Conservation (phyloP, 768 basidiomycete genomes). For the Scleroderma citrinum region DNA sequence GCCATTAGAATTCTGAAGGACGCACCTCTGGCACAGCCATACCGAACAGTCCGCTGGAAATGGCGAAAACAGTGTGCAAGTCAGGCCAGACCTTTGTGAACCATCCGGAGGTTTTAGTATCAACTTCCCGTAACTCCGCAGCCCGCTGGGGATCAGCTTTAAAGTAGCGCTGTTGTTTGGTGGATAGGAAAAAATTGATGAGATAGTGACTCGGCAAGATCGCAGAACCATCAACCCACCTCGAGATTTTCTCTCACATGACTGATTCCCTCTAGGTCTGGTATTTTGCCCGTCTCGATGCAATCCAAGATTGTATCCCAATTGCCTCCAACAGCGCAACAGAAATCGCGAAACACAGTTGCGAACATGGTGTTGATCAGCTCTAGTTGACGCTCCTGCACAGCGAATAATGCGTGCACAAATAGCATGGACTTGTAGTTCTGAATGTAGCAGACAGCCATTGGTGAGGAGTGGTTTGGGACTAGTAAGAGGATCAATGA, state of each 20-base stretch:
- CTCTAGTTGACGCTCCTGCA: constrained; percentile 16
- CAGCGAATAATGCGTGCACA: constrained; percentile 17
- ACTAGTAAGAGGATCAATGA: constrained; percentile 2
- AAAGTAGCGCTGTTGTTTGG: constrained; percentile 10
- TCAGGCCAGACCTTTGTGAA: constrained; percentile 17
- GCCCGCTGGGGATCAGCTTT: constrained; percentile 13
- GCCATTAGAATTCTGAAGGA: background rate
- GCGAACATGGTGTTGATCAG: constrained; percentile 19
- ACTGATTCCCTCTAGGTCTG: constrained; percentile 8
- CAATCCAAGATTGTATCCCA: constrained; percentile 17
- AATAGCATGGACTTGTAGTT: constrained; percentile 19
- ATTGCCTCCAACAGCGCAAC: constrained; percentile 13
- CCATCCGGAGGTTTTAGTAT: constrained; percentile 10
- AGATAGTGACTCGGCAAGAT: background rate
- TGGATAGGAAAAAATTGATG: background rate
- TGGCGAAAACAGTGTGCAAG: constrained; percentile 11
- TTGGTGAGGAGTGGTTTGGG: constrained; percentile 11
- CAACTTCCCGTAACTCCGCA: constrained; percentile 10
- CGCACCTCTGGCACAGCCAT: constrained; percentile 18
- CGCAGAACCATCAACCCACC: background rate
- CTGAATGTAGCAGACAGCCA: constrained; percentile 13
- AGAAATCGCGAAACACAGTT: constrained; percentile 18
- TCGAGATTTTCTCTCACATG: constrained; percentile 11
- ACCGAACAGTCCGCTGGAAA: constrained; percentile 18
- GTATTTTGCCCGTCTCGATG: constrained; percentile 12